These are phyloP conservation scores for Prunus mume DNA, from an alignment of 306 rosid species.

Conservation along the genomic window DNA sequence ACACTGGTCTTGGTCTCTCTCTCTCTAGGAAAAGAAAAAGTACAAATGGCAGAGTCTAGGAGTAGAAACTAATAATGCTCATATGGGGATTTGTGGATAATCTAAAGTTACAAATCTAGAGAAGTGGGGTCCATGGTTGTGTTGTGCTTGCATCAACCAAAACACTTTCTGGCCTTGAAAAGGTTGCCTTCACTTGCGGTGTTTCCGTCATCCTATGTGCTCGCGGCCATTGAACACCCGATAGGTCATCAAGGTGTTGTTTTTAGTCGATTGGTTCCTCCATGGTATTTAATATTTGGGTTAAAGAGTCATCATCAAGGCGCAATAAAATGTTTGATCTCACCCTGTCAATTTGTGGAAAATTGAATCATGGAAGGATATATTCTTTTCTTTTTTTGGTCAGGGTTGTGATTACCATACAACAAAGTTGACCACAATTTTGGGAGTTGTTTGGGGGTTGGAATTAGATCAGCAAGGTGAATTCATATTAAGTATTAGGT, in stretches of 20 bases:
- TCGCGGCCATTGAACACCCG: not conserved
- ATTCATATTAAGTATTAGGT: not conserved
- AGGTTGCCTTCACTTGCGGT: not conserved
- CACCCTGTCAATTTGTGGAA: not conserved
- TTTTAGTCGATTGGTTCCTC: not conserved
- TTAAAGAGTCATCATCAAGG: not conserved
- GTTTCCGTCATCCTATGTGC: not conserved
- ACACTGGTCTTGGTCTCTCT: not conserved
- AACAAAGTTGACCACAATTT: too few relatives aligned
- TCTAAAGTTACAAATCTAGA: not conserved
- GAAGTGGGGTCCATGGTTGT: not conserved
- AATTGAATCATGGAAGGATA: not conserved
- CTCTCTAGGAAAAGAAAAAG: not conserved
- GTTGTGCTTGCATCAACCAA: conserved; percentile 9
- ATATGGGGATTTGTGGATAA: not conserved
- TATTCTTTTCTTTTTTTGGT: not conserved
- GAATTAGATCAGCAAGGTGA: not conserved
- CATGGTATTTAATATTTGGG: not conserved
- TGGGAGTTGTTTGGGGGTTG: not conserved
- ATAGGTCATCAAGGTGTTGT: not conserved
- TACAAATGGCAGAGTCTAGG: not conserved
- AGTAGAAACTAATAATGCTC: not conserved
- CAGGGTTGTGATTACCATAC: not conserved
- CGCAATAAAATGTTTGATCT: not conserved
- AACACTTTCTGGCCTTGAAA: not conserved